Conservation (phyloP, 495 filamentous ascomycete genomes). For the Xylaria nigripes region DNA sequence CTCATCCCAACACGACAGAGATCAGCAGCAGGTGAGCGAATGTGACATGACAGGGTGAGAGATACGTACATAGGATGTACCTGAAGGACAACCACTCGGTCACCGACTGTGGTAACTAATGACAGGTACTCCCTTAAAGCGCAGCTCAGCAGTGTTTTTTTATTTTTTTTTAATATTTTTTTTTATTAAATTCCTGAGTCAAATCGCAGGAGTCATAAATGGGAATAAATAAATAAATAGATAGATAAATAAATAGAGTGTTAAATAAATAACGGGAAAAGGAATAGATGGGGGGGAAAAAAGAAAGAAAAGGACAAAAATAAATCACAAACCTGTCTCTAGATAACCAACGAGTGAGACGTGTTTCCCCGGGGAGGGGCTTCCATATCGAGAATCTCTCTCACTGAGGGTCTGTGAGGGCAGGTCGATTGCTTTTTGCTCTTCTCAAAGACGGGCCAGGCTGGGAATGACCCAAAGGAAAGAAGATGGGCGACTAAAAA, state of each 20-base stretch:
- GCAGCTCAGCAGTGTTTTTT: neutral
- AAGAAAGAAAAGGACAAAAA: neutral
- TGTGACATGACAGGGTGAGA: slow-evolving; percentile 3
- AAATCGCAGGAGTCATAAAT: neutral
- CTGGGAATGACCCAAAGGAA: neutral
- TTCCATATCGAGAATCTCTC: slow-evolving; percentile 10
- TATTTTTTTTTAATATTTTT: too few relatives aligned
- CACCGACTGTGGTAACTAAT: slow-evolving; percentile 9
- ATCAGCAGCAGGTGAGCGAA: slow-evolving; percentile 2
- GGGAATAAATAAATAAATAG: neutral
- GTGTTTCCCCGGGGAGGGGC: neutral
- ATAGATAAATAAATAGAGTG: neutral
- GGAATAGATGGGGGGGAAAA: neutral
- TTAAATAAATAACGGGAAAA: neutral
- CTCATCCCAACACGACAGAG: neutral
- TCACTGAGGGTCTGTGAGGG: neutral
- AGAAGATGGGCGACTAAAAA: neutral
- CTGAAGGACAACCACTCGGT: slow-evolving; percentile 10
- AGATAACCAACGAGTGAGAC: too few relatives aligned
- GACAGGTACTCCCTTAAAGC: neutral
- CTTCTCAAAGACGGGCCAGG: too few relatives aligned
- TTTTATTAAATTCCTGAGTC: neutral
- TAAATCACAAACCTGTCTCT: neutral
- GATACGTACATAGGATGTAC: neutral
- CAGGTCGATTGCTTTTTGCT: neutral